Evolutionary conservation across 768 basidiomycete species (phyloP), one percentile per base, ranked within the genome.

Genomic region (Brasilioporus rufonigricans): DNA sequence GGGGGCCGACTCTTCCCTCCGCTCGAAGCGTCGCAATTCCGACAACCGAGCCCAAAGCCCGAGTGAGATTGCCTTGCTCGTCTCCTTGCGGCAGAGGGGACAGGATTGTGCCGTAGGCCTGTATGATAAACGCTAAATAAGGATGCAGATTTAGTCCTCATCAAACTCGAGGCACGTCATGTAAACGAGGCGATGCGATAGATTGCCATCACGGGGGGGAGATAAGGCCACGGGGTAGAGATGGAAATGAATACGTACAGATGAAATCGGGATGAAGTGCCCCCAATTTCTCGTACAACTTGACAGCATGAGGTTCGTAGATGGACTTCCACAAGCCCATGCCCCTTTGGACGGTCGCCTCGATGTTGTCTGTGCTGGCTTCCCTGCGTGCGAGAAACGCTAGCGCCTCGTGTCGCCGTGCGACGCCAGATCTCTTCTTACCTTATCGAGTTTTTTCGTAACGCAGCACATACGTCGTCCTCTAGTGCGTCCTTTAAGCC

Each of bases 211-310:
- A 61, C 49, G 46, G 53, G 48, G 54, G 33, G 48, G 12, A 67
- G 68, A 73, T 71, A 71, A 71, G 66, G 49, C 65, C 67, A 72
- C 65, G 69, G 68, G 69, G 70, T 63, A 63, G 54, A 44, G 64
- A 55, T 53, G 53, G 57, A 56, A 65, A 62, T 61, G 61, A 62
- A 56, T 65, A 84, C 90, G 76, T 73, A 93, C 91, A 78, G 71
- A 93, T 92, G 76, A 96, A 91, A 78, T 96, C 93, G 57, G 93
- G 93, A 73, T 96, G 93, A 76, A 92, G 91, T 52, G 82, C 80
- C 68, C 80, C 86, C 59, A 96, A 80, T 76, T 93, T 96, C 76
- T 84, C 76, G 73, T 91, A 82, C 67, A 96, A 83, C 75, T 95
- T 96, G 76, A 84, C 84, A 67, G 85, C 87, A 76, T 93, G 89